Evolutionary conservation across 1,284 basidiomycete genomes (phyloP).

Genomic region (Fomitiporia mediterranea): DNA sequence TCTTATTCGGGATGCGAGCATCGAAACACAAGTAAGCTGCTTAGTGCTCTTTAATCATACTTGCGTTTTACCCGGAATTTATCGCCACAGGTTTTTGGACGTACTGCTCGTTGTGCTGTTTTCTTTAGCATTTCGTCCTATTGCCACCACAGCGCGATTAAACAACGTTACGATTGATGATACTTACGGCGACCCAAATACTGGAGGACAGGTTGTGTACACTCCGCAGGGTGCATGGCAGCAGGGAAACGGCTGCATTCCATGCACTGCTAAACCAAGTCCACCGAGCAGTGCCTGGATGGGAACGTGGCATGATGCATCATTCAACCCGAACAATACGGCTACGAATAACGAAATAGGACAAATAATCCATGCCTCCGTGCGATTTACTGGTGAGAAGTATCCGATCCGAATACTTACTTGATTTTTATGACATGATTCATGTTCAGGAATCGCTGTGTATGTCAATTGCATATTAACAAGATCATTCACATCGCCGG

Average conservation of each 20-base stretch:
- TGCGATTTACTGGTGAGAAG: constrained; percentile 7
- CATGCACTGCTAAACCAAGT: constrained; percentile 2
- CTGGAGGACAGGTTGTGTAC: constrained; percentile 4
- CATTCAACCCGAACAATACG: background rate
- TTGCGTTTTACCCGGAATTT: too few species aligned
- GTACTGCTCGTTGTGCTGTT: too few species aligned
- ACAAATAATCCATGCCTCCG: constrained; percentile 7
- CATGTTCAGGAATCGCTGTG: constrained; percentile 4
- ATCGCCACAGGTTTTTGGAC: too few species aligned
- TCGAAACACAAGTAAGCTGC: too few species aligned
- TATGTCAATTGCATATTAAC: constrained; percentile 11
- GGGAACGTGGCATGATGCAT: constrained; percentile 9
- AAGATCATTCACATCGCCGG: background rate
- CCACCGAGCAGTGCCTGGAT: constrained; percentile 2
- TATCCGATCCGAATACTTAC: background rate
- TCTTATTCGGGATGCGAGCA: too few species aligned
- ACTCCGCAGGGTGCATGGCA: constrained; percentile 8
- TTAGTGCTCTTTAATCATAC: too few species aligned
- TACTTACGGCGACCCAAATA: constrained; percentile 7
- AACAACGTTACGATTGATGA: constrained; percentile 14
- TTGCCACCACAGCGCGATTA: too few species aligned
- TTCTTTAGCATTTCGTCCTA: too few species aligned
- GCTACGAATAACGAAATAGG: background rate
- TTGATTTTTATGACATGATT: background rate
- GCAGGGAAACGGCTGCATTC: constrained; percentile 1